phyloP scores from a whole-genome alignment of 148 eudicot species.

The Vaccinium corymbosum region DNA sequence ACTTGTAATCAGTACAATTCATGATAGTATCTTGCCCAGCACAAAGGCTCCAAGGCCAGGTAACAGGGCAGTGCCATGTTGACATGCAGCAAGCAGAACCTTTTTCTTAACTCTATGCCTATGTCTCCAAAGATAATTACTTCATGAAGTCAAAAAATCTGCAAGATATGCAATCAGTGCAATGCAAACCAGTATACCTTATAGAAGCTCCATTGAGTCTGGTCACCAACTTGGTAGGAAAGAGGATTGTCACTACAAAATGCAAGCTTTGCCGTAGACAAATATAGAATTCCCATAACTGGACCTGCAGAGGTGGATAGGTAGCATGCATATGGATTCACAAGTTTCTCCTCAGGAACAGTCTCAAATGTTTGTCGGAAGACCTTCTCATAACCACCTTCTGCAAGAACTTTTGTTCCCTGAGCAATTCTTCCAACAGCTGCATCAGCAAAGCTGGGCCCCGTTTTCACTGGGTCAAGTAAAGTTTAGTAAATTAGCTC shows the following conservation, averaged over 20 bases:
- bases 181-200: conserved; percentile 44
- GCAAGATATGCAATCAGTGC: background rate
- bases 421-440: conserved; percentile 86
- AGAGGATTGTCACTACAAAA: conserved; percentile 92
- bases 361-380: conserved; percentile 76
- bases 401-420: conserved; percentile 76
- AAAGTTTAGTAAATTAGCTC: background rate
- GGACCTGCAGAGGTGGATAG: conserved; percentile 97
- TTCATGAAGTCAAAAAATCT: background rate
- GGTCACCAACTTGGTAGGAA: conserved; percentile 61
- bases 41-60: background rate
- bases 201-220: conserved; percentile 74
- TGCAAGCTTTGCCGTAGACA: conserved; percentile 74
- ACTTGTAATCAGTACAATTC: background rate
- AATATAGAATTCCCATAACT: conserved; percentile 68
- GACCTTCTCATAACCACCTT: conserved; percentile 93
- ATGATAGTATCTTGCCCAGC: background rate
- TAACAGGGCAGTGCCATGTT: background rate
- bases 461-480: conserved; percentile 67
- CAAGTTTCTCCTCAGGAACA: conserved; percentile 71
- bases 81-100: background rate
- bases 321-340: conserved; percentile 79
- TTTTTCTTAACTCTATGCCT: background rate
- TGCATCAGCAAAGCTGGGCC: conserved; percentile 84
- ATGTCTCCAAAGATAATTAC: background rate